Base-by-base conservation (phyloP, 805 yeast genomes). In the Saturnispora zaruensis region DNA sequence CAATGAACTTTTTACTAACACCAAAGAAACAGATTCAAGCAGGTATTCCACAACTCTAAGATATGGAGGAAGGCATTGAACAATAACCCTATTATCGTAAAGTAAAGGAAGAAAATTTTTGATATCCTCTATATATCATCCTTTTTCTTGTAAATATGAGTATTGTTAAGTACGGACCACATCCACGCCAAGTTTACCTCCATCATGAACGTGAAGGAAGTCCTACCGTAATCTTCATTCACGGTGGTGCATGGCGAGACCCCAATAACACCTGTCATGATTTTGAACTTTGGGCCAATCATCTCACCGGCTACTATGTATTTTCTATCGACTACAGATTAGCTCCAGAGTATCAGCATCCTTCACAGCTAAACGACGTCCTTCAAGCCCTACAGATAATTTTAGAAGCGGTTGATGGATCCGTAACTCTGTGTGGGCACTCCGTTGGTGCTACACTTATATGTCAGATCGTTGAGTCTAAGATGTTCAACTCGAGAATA, bases 241-340 rank as follows among this genome's bases (percentile, higher is more conserved):
- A 87, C 65, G 96, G 96, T 1, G 96, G 96, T 0, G 95, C 89
- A 0, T 87, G 96, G 96, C 71, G 87, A 53, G 95, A 84, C 59
- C 77, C 80, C 1, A 61, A 54, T 3, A 82, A 83, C 59, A 82
- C 89, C 0, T 73, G 67, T 25, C 64, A 72, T 37, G 91, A 84
- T 57, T 79, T 77, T 48, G 67, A 67, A 8, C 56, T 54, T 11
- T 49, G 55, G 21, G 53, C 58, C 54, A 18, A 20, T n/a, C 42
- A 45, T n/a, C 49, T 24, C n/a, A 18, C 4, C 2, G n/a, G 16
- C n/a, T 32, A 42, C n/a, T 13, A 42, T 14, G 30, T 37, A 4
- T 76, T 68, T 44, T 68, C 79, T 3, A 52, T 79, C 2, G 87
- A 85, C 57, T 87, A 87, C 64, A 67, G 90, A 30, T 68, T 87